Evolutionary conservation across 495 filamentous ascomycete species (phyloP).

Genomic region (Penicillium ucsense): DNA sequence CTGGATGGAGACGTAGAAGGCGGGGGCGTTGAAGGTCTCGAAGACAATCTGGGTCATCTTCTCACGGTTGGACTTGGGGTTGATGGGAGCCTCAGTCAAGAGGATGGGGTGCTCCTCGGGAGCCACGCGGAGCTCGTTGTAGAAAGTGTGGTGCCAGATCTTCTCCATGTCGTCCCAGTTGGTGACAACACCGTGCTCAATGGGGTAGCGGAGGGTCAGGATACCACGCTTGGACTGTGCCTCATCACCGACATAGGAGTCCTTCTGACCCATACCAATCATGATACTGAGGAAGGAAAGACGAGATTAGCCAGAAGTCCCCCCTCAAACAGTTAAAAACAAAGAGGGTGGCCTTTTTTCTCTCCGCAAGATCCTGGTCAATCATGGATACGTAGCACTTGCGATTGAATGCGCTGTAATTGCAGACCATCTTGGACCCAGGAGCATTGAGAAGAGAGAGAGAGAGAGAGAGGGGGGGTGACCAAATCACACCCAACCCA

Average conservation of each 20-base stretch:
- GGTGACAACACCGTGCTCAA: conserved; percentile 99
- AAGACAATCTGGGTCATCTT: conserved; percentile 99
- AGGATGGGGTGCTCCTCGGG: conserved; percentile 99
- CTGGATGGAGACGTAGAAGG: conserved; percentile 99
- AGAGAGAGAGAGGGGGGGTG: no score
- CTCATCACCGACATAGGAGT: conserved; percentile 99
- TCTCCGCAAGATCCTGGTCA: no score
- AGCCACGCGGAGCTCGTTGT: conserved; percentile 99
- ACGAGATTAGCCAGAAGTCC: no score
- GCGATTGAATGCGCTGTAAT: no score
- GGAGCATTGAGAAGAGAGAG: no score
- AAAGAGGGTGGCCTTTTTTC: no score
- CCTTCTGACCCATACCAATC: conserved; percentile 99
- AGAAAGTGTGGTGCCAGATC: conserved; percentile 99
- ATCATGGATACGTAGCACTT: no score
- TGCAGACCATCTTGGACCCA: no score
- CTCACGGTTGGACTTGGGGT: conserved; percentile 99
- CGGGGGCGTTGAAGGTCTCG: conserved; percentile 99
- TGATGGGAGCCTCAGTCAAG: conserved; percentile 98
- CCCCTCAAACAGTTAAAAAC: no score
- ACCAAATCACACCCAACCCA: no score
- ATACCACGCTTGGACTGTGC: conserved; percentile 99
- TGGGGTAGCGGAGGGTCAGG: conserved; percentile 96
- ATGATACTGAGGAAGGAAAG: conserved; percentile 64
- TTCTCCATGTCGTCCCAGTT: conserved; percentile 99